These are phyloP conservation scores for Colletotrichum graminicola DNA, from an alignment of 2,329 filamentous ascomycete species.

Conservation along the genomic window DNA sequence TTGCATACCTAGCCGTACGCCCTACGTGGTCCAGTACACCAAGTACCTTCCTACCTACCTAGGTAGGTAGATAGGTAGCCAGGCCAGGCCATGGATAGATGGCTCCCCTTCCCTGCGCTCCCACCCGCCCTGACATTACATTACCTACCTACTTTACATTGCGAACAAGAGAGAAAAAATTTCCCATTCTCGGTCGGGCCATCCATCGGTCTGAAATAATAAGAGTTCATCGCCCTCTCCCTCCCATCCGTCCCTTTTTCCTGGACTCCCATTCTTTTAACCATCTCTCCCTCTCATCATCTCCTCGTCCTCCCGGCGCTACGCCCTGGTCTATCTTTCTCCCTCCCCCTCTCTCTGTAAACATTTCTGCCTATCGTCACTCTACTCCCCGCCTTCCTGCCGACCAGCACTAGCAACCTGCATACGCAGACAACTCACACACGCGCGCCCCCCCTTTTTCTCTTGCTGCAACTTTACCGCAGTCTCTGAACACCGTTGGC, in stretches of 20 bases:
- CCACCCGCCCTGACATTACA: slow-evolving; percentile 41
- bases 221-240: slow-evolving; percentile 41
- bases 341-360: neutral
- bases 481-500: slow-evolving; percentile 28
- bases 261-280: slow-evolving; percentile 21
- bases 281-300: slow-evolving; percentile 20
- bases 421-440: slow-evolving; percentile 12
- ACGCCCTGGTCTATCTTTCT: slow-evolving; percentile 19
- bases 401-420: slow-evolving; percentile 19
- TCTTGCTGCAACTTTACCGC: slow-evolving; percentile 35
- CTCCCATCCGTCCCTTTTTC: slow-evolving; percentile 30
- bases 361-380: neutral
- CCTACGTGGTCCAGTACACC: slow-evolving; percentile 17
- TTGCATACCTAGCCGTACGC: slow-evolving; percentile 10
- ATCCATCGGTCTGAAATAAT: slow-evolving; percentile 33
- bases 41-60: neutral
- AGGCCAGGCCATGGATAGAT: slow-evolving; percentile 21
- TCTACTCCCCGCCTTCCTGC: neutral
- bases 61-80: neutral
- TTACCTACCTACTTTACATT: slow-evolving; percentile 38
- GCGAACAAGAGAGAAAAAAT: slow-evolving; percentile 37
- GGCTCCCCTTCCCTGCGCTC: slow-evolving; percentile 35
- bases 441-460: slow-evolving; percentile 26
- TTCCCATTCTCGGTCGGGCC: slow-evolving; percentile 40
- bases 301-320: slow-evolving; percentile 11